phyloP scores from a whole-genome alignment of 1,284 basidiomycete genomes.

The Agaricales sp. region DNA sequence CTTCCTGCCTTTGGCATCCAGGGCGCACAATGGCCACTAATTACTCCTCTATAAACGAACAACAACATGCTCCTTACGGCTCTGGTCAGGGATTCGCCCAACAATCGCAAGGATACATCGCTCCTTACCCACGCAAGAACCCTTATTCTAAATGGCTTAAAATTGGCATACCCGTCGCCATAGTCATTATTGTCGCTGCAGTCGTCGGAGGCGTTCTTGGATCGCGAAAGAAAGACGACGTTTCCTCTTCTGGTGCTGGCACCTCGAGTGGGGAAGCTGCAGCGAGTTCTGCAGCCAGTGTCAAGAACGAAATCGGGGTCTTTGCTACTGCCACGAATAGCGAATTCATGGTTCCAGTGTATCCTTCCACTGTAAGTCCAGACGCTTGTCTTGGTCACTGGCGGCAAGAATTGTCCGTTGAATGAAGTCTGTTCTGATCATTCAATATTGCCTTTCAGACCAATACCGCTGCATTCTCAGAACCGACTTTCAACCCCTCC shows the following conservation, averaged over 20 bases:
- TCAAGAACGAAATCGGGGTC: conserved; percentile 19
- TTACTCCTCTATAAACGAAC: background rate
- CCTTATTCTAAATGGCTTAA: conserved; percentile 39
- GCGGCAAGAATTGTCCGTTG: too few species aligned
- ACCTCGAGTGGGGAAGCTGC: conserved; percentile 15
- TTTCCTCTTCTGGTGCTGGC: background rate
- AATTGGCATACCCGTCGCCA: conserved; percentile 40
- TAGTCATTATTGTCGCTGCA: conserved; percentile 50
- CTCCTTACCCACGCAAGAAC: conserved; percentile 20
- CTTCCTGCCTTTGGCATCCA: too few species aligned
- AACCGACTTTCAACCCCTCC: conserved; percentile 59
- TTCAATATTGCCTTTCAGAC: conserved; percentile 38
- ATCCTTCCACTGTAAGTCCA: conserved; percentile 29
- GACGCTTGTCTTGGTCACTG: too few species aligned
- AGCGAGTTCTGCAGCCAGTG: conserved; percentile 22
- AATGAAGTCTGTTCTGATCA: too few species aligned
- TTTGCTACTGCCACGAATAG: conserved; percentile 31
- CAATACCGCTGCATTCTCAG: conserved; percentile 64
- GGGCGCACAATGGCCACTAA: background rate
- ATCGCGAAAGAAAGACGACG: conserved; percentile 35
- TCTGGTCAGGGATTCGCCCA: background rate
- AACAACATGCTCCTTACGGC: background rate
- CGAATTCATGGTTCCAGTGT: conserved; percentile 31
- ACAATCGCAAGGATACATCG: background rate
- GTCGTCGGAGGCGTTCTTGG: conserved; percentile 45